Conservation (phyloP, 164 flowering plant species). For the Vitis rotundifolia region DNA sequence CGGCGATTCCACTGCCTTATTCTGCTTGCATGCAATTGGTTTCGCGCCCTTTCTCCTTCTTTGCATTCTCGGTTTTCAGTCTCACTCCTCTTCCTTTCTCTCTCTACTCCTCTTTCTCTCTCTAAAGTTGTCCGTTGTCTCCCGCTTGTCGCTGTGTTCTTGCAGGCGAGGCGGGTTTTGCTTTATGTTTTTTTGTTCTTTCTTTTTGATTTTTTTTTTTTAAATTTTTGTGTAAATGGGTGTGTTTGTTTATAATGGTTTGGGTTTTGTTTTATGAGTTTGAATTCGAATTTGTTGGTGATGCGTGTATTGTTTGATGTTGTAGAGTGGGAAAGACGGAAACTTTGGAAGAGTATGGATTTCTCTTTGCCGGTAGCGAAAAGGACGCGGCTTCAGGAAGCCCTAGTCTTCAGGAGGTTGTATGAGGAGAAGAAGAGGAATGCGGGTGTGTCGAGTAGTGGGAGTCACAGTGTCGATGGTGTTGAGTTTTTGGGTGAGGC, state of each 20-base stretch:
- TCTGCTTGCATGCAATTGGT: no score
- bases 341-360: constrained; percentile 1
- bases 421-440: constrained; percentile 5
- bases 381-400: constrained; percentile 15
- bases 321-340: not conserved
- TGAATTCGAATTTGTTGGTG: not conserved
- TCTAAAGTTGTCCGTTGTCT: no score
- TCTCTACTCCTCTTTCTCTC: no score
- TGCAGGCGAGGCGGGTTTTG: no score
- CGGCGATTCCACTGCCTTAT: no score
- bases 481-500: not conserved
- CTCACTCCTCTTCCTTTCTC: no score
- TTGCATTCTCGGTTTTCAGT: no score
- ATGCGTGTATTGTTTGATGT: no score
- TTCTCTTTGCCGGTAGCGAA: constrained; percentile 5
- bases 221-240: not conserved
- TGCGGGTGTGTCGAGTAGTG: not conserved
- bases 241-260: not conserved
- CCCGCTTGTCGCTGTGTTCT: no score
- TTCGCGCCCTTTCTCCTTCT: no score
- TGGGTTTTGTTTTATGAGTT: not conserved
- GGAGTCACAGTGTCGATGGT: not conserved
- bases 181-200: no score
- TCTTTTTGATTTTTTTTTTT: no score
- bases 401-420: not conserved